Percentiles rank a stretch among this genome's conserved stretches.
Evolutionary conservation across 1,139 yeast genomes (phyloP).

Genomic region (Kodamaea arcana): DNA sequence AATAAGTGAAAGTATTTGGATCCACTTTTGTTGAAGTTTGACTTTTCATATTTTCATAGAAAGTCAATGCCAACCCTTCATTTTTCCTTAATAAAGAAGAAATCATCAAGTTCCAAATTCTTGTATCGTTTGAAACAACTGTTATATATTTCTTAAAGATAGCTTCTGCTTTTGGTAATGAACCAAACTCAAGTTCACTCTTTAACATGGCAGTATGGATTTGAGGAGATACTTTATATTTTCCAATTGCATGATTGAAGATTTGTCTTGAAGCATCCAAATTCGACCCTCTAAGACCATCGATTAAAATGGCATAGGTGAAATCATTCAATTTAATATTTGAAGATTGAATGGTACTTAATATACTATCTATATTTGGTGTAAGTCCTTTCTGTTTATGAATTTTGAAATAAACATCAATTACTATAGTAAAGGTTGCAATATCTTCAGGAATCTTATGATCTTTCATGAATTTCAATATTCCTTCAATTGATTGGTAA

Average conservation of each 20-base stretch:
- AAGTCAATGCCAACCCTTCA: constrained; percentile 36
- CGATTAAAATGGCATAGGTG: constrained; percentile 53
- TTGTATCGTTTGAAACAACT: constrained; percentile 27
- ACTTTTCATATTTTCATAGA: constrained; percentile 29
- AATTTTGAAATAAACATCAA: constrained; percentile 53
- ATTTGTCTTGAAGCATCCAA: constrained; percentile 51
- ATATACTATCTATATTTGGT: constrained; percentile 38
- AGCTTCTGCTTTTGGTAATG: constrained; percentile 42
- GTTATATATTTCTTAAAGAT: constrained; percentile 44
- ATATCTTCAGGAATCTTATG: constrained; percentile 54
- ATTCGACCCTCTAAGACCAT: constrained; percentile 49
- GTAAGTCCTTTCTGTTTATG: constrained; percentile 40
- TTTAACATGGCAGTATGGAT: constrained; percentile 57
- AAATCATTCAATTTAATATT: constrained; percentile 43
- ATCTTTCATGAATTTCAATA: constrained; percentile 34
- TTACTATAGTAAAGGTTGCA: constrained; percentile 61
- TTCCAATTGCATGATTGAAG: constrained; percentile 38
- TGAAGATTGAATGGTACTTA: constrained; percentile 41
- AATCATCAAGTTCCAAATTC: constrained; percentile 61
- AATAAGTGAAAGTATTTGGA: constrained; percentile 58
- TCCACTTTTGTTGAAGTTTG: constrained; percentile 19
- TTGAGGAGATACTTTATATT: constrained; percentile 29
- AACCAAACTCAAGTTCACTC: constrained; percentile 53
- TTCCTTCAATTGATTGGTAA: constrained; percentile 37
- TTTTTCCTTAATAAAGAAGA: constrained; percentile 40